phyloP scores from a whole-genome alignment of 2,329 filamentous ascomycete genomes.

The Calonectria pseudoreteaudii region DNA sequence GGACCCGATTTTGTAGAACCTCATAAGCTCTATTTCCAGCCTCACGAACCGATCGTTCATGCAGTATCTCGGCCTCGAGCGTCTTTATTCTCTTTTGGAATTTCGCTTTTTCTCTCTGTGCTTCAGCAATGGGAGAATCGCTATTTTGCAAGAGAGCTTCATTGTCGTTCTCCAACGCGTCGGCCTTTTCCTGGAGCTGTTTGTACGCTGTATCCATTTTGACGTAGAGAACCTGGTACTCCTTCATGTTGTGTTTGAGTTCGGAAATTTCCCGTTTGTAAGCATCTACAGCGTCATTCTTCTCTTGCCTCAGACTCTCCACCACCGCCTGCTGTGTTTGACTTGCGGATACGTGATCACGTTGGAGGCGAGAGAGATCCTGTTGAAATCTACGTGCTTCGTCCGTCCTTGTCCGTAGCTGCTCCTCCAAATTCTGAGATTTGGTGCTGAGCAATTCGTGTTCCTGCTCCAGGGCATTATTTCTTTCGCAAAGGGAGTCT shows the following conservation, averaged over 20 bases:
- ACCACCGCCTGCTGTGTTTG: not conserved
- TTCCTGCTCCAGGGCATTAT: not conserved
- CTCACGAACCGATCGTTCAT: not conserved
- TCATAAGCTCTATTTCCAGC: not conserved
- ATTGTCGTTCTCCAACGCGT: not conserved
- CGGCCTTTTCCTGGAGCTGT: not conserved
- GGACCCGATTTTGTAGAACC: not conserved
- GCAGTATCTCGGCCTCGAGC: not conserved
- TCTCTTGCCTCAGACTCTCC: not conserved
- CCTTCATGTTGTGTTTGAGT: not conserved
- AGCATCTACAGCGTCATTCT: not conserved
- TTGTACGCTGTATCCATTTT: not conserved
- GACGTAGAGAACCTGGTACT: not conserved
- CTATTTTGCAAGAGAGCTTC: not conserved
- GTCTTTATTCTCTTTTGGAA: not conserved
- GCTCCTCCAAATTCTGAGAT: not conserved
- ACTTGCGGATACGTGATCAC: not conserved
- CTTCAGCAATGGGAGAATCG: not conserved
- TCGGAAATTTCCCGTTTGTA: not conserved
- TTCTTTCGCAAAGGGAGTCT: not conserved
- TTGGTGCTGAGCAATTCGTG: not conserved
- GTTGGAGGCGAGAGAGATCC: not conserved
- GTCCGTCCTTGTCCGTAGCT: not conserved
- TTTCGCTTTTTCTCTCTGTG: not conserved
- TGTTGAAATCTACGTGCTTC: not conserved